A percentile compares a stretch with the other conserved stretches of the same genome.
Conservation (phyloP, 2,329 filamentous ascomycete species). For the Coniochaeta sp. region DNA sequence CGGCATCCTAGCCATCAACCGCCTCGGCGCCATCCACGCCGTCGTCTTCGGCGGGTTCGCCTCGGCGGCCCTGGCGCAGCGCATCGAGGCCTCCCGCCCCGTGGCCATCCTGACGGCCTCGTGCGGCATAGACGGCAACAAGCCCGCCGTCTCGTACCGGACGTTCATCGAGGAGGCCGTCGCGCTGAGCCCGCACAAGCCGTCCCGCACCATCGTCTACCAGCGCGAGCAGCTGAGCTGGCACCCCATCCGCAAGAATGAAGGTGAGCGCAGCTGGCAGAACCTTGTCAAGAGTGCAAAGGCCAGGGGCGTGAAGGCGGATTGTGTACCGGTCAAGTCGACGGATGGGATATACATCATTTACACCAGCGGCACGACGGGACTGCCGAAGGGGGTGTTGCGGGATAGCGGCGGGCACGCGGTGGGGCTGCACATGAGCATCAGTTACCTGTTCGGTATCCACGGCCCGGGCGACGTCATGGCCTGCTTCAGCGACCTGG, state of each 20-base stretch:
- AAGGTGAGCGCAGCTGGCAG: slow-evolving; percentile 75
- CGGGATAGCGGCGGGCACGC: slow-evolving; percentile 81
- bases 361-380: slow-evolving; percentile 80
- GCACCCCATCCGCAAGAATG: slow-evolving; percentile 57
- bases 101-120: slow-evolving; percentile 78
- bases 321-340: slow-evolving; percentile 70
- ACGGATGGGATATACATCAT: slow-evolving; percentile 84
- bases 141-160: slow-evolving; percentile 71
- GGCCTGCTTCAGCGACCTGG: slow-evolving; percentile 59
- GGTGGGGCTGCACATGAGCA: slow-evolving; percentile 75
- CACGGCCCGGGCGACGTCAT: slow-evolving; percentile 74
- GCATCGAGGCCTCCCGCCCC: slow-evolving; percentile 77
- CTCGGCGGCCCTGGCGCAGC: slow-evolving; percentile 70
- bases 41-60: slow-evolving; percentile 95
- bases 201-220: slow-evolving; percentile 70
- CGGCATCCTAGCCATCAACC: slow-evolving; percentile 73
- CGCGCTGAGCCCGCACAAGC: slow-evolving; percentile 61
- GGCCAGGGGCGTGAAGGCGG: slow-evolving; percentile 60
- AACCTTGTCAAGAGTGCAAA: slow-evolving; percentile 64
- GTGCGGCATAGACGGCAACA: slow-evolving; percentile 83
- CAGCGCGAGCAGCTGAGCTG: slow-evolving; percentile 72
- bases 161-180: slow-evolving; percentile 71
- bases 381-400: slow-evolving; percentile 74
- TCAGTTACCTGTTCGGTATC: slow-evolving; percentile 76
- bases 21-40: slow-evolving; percentile 80